Conservation (phyloP, 345 rosid genomes). For the Cardiospermum halicacabum region DNA sequence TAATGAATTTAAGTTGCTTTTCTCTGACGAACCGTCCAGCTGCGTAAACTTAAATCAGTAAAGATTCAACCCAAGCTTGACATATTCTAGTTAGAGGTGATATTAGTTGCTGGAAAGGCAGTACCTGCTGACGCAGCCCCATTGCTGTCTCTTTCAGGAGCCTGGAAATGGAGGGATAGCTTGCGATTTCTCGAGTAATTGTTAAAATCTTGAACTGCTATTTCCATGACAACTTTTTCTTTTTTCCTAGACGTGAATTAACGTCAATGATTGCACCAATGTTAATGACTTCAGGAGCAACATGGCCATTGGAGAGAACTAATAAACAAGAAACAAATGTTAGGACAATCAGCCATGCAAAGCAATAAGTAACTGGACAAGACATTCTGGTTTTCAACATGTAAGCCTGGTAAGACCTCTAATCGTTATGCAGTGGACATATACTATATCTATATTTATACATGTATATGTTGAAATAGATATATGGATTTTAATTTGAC, state of each 20-base stretch:
- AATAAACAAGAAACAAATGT: slow-evolving; percentile 5
- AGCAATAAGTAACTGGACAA: background rate
- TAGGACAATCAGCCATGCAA: background rate
- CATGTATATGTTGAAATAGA: too few relatives aligned
- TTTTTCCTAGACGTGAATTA: slow-evolving; percentile 32
- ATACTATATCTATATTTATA: too few relatives aligned
- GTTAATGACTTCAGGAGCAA: slow-evolving; percentile 15
- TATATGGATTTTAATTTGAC: too few relatives aligned
- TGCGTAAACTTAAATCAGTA: slow-evolving; percentile 8
- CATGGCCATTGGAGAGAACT: slow-evolving; percentile 16
- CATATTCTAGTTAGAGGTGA: too few relatives aligned
- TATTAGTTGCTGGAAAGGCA: background rate
- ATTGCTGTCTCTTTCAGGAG: slow-evolving; percentile 24
- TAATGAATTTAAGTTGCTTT: slow-evolving; percentile 29
- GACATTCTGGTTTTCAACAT: background rate
- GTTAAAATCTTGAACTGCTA: slow-evolving; percentile 35
- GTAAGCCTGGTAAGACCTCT: background rate
- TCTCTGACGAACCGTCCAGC: slow-evolving; percentile 36
- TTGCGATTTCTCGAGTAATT: slow-evolving; percentile 11
- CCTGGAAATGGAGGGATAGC: slow-evolving; percentile 26
- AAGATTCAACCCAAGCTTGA: background rate
- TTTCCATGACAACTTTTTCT: slow-evolving; percentile 36
- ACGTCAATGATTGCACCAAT: slow-evolving; percentile 42
- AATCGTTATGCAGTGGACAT: too few relatives aligned
- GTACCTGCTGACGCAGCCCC: slow-evolving; percentile 34